A percentile compares a stretch with the other conserved stretches of the same genome.
phyloP scores from a whole-genome alignment of 202 grass and related monocot genomes.

The Panicum hallii region DNA sequence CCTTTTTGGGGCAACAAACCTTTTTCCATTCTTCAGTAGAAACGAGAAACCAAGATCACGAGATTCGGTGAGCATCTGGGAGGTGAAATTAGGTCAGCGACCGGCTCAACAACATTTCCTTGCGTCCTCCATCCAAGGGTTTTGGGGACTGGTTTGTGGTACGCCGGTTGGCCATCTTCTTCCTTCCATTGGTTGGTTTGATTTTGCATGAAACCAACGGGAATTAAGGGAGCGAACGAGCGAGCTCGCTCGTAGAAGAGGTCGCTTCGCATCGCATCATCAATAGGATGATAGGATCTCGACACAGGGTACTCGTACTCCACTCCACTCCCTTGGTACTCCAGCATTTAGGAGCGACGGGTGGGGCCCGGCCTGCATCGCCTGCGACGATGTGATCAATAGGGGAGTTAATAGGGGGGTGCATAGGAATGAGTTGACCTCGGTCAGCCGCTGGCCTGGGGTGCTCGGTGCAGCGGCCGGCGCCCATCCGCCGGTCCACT shows the following conservation, averaged over 20 bases:
- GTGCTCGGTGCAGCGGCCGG: conserved; percentile 6
- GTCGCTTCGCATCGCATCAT: not conserved
- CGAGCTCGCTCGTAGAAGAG: not conserved
- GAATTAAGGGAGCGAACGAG: not conserved
- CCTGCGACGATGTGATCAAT: conserved; percentile 18
- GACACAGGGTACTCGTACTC: not conserved
- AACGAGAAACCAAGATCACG: not conserved
- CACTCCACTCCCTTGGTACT: not conserved
- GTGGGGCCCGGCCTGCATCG: not conserved
- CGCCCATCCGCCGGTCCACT: conserved; percentile 7
- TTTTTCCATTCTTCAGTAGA: not conserved
- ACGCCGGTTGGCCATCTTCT: not conserved
- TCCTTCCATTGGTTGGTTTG: not conserved
- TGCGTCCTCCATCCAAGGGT: not conserved
- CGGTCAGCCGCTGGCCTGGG: conserved; percentile 17
- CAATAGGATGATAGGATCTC: not conserved
- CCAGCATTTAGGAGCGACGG: conserved; percentile 20
- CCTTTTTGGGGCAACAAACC: no score
- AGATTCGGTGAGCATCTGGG: not conserved
- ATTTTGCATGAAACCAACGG: conserved; percentile 14
- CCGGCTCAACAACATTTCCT: conserved; percentile 16
- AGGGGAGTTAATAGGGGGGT: conserved; percentile 24
- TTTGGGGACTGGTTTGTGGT: not conserved
- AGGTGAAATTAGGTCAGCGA: conserved; percentile 48
- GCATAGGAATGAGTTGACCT: conserved; percentile 41